phyloP scores from a whole-genome alignment of 139 green algal genomes.

The Tetratostichococcus sp. region DNA sequence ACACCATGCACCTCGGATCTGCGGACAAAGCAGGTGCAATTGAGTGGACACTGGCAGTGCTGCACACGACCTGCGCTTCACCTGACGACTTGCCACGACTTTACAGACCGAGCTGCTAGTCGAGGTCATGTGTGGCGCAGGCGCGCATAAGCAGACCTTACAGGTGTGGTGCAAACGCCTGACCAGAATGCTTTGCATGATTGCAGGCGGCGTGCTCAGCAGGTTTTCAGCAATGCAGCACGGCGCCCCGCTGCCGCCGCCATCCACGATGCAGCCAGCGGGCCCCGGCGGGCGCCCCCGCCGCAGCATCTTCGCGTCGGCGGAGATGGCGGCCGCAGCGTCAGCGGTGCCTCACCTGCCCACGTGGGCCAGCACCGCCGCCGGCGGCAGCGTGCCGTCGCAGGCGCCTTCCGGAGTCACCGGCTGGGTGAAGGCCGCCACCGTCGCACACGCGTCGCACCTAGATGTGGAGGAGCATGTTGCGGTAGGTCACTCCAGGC shows the following conservation, averaged over 20 bases:
- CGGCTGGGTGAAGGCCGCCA: background rate
- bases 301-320: slow-evolving; percentile 14
- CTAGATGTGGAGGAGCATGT: background rate
- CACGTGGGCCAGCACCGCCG: background rate
- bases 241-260: background rate
- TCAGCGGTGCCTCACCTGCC: background rate
- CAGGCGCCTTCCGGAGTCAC: background rate
- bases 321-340: slow-evolving; percentile 8
- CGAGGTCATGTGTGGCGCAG: no score
- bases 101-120: no score
- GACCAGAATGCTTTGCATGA: background rate
- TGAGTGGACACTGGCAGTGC: no score
- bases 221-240: background rate
- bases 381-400: background rate
- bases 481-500: background rate
- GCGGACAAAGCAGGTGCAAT: background rate
- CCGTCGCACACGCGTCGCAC: no score
- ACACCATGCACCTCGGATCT: background rate
- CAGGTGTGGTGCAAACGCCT: no score
- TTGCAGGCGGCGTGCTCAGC: background rate
- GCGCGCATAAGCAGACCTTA: no score
- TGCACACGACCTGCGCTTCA: no score
- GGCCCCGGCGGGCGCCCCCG: no score
- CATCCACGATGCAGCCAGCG: background rate
- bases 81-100: no score